Percentiles rank a stretch among this genome's conserved stretches.
phyloP scores from a whole-genome alignment of 441 rosid genomes.

The Monsonia emarginata region DNA sequence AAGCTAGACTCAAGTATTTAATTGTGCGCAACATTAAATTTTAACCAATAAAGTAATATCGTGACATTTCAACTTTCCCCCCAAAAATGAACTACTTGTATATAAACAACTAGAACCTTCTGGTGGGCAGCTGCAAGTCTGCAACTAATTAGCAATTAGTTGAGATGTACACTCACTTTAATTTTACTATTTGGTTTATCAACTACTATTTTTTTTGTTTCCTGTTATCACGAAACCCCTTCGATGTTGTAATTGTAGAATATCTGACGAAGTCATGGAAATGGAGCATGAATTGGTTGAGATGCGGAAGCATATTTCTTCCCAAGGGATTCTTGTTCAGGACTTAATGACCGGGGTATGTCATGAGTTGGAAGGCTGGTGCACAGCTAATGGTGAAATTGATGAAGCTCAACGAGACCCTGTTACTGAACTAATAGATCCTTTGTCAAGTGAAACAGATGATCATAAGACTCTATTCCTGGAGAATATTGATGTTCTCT shows the following conservation, averaged over 20 bases:
- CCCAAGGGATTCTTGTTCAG: constrained; percentile 73
- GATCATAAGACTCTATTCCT: constrained; percentile 32
- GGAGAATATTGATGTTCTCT: constrained; percentile 64
- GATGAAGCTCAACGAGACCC: constrained; percentile 31
- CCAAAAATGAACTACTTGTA: not conserved
- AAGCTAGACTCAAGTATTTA: not conserved
- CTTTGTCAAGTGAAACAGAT: constrained; percentile 23
- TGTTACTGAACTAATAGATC: constrained; percentile 22
- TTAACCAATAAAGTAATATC: not conserved
- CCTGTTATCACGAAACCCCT: constrained; percentile 3
- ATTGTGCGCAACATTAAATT: not conserved
- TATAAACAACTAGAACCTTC: not conserved
- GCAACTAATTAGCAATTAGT: not conserved
- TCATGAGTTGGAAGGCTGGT: constrained; percentile 67
- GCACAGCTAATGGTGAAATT: constrained; percentile 25
- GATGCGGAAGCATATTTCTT: constrained; percentile 70
- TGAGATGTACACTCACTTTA: not conserved
- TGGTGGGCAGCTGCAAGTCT: not conserved
- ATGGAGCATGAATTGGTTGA: constrained; percentile 81
- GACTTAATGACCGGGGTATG: constrained; percentile 75
- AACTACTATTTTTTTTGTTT: not conserved
- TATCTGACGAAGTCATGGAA: constrained; percentile 89
- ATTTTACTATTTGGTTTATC: not conserved
- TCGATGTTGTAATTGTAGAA: constrained; percentile 27
- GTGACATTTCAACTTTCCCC: not conserved